These are phyloP conservation scores for Laburnicola sp. DNA, from an alignment of 2,329 filamentous ascomycete genomes.

Conservation along the genomic window DNA sequence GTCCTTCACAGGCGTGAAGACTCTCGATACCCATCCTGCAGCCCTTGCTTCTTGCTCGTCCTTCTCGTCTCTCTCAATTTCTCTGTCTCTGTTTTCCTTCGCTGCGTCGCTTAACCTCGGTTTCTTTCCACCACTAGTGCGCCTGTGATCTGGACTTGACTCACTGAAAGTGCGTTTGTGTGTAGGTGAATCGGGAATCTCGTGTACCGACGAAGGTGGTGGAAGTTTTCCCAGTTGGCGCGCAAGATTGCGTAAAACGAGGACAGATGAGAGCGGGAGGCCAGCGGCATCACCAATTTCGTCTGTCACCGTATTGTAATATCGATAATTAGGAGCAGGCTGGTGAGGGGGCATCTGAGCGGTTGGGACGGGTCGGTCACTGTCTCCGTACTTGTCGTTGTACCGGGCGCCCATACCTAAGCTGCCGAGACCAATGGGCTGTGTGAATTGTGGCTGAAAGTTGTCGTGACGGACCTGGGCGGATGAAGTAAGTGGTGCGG, in stretches of 20 bases:
- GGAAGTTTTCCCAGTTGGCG: slow-evolving; percentile 47
- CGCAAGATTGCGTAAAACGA: slow-evolving; percentile 79
- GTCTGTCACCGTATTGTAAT: slow-evolving; percentile 54
- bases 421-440: slow-evolving; percentile 34
- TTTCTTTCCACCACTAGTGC: slow-evolving; percentile 49
- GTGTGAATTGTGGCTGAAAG: slow-evolving; percentile 37
- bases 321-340: slow-evolving; percentile 38
- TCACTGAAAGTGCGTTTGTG: slow-evolving; percentile 39
- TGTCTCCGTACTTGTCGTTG: slow-evolving; percentile 21
- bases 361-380: slow-evolving; percentile 29
- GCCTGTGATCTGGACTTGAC: slow-evolving; percentile 30
- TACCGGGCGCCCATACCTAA: slow-evolving; percentile 32
- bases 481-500: slow-evolving; percentile 32
- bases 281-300: slow-evolving; percentile 66
- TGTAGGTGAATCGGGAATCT: slow-evolving; percentile 32
- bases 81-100: slow-evolving; percentile 29
- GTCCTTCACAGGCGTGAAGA: slow-evolving; percentile 68
- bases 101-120: slow-evolving; percentile 39
- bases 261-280: slow-evolving; percentile 73
- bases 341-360: slow-evolving; percentile 20
- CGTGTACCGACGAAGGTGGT: slow-evolving; percentile 26
- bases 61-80: slow-evolving; percentile 42
- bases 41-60: slow-evolving; percentile 56
- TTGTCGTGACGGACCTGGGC: slow-evolving; percentile 33
- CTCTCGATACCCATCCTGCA: slow-evolving; percentile 65